Percentiles rank a stretch among this genome's conserved stretches.
Evolutionary conservation across 2,329 filamentous ascomycete species (phyloP).

Genomic region (Colletotrichum sp.): DNA sequence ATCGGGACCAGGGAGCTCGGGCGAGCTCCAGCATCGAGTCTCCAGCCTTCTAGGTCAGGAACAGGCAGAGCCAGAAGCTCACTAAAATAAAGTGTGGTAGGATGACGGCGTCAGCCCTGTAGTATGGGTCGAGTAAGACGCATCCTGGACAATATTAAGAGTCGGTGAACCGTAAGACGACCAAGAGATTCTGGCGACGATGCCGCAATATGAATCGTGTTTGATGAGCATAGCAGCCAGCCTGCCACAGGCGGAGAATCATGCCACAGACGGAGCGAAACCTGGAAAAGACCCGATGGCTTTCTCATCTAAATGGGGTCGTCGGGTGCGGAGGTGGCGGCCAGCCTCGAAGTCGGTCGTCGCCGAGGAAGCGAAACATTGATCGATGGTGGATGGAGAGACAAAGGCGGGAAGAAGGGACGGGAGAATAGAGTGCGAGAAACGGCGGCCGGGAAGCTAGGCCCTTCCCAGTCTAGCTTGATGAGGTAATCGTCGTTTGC

Average conservation of each 20-base stretch:
- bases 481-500: not conserved
- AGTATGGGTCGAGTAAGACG: not conserved
- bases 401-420: not conserved
- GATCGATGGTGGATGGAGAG: not conserved
- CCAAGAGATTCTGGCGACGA: not conserved
- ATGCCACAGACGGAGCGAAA: not conserved
- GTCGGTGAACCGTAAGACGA: not conserved
- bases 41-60: not conserved
- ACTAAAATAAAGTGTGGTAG: not conserved
- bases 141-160: not conserved
- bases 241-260: not conserved
- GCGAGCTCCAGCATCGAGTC: not conserved
- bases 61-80: not conserved
- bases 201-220: not conserved
- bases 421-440: not conserved
- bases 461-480: not conserved
- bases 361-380: not conserved
- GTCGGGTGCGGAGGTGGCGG: not conserved
- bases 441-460: not conserved
- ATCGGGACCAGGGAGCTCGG: not conserved
- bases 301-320: not conserved
- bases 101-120: slow-evolving; percentile 12
- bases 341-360: not conserved
- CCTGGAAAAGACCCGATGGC: not conserved
- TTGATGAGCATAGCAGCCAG: not conserved